phyloP scores from a whole-genome alignment of 352 stramenopile genomes.

The Peronospora belbahrii region DNA sequence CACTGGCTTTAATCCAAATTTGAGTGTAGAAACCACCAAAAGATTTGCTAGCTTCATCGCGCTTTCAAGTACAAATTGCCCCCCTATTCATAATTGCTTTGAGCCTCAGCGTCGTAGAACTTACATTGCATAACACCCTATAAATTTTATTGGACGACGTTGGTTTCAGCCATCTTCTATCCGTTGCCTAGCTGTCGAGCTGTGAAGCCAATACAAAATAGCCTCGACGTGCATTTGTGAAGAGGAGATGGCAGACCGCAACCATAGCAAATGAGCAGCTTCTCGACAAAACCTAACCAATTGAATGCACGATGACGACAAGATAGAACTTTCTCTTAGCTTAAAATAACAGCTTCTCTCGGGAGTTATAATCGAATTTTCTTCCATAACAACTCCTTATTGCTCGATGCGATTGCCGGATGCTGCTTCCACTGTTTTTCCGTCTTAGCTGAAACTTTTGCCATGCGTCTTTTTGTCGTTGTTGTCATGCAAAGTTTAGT shows the following conservation, averaged over 20 bases:
- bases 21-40: conserved; percentile 3
- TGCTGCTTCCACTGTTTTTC: neutral
- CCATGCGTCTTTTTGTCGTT: too few relatives aligned
- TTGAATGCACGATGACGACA: neutral
- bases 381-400: neutral
- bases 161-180: neutral
- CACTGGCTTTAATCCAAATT: conserved; percentile 9
- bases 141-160: neutral
- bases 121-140: neutral
- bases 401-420: neutral
- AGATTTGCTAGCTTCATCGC: conserved; percentile 1
- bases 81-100: neutral
- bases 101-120: neutral
- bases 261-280: neutral
- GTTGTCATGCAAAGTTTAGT: conserved; percentile 28
- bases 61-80: neutral
- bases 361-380: neutral
- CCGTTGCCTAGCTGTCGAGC: neutral
- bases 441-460: neutral
- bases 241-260: neutral
- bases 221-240: neutral
- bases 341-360: neutral
- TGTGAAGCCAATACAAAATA: neutral
- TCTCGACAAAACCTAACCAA: neutral
- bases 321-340: neutral